Percentiles rank a stretch among this genome's conserved stretches.
phyloP scores from a whole-genome alignment of 441 rosid species.

The Gossypium trilobum region DNA sequence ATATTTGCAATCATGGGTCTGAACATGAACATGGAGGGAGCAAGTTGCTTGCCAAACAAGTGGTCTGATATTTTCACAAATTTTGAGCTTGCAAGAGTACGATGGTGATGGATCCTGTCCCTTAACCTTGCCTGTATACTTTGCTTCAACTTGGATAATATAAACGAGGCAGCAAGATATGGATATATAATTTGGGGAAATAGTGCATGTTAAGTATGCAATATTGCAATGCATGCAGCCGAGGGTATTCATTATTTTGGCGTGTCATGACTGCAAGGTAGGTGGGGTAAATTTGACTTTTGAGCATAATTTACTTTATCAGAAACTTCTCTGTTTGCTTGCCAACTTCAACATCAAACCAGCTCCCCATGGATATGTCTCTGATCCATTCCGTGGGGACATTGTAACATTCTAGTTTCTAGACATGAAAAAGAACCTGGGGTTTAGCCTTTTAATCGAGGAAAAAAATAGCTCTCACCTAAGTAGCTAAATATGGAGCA shows the following conservation, averaged over 20 bases:
- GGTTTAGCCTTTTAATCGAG: neutral
- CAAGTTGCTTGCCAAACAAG: neutral
- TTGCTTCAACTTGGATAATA: neutral
- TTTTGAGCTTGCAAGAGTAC: neutral
- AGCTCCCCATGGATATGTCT: neutral
- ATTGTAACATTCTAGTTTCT: neutral
- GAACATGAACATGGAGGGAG: neutral
- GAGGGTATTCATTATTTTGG: neutral
- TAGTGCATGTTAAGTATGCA: neutral
- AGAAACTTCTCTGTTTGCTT: neutral
- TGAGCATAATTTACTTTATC: neutral
- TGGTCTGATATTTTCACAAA: neutral
- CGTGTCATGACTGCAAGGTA: neutral
- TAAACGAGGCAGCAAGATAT: neutral
- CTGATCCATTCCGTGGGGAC: neutral
- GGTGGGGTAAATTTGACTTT: neutral
- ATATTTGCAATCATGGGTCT: neutral
- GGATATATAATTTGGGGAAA: neutral
- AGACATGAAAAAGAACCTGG: neutral
- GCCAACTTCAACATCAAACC: neutral
- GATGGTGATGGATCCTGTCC: neutral
- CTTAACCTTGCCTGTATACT: neutral
- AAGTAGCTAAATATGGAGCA: neutral
- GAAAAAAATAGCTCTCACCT: neutral
- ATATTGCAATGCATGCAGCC: neutral